These are phyloP conservation scores for Colletotrichum simmondsii DNA, from an alignment of 2,329 filamentous ascomycete genomes.

Conservation along the genomic window DNA sequence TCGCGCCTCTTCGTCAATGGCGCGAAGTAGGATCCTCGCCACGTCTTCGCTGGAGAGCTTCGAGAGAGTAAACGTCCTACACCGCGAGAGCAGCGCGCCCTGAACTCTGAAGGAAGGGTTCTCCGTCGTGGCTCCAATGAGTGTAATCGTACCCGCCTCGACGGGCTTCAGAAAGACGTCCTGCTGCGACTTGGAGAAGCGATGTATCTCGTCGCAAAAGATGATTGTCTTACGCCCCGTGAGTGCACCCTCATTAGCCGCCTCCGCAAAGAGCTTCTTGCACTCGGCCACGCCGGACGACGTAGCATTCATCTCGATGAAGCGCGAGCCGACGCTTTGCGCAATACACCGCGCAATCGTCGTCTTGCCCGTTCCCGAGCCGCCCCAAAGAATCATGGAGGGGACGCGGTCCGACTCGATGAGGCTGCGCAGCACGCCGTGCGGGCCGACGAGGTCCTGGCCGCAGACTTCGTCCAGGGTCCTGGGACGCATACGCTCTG, in stretches of 20 bases:
- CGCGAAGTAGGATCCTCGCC: constrained; percentile 78
- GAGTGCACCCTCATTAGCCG: constrained; percentile 80
- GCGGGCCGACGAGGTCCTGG: constrained; percentile 87
- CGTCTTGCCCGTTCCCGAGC: constrained; percentile 84
- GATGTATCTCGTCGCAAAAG: constrained; percentile 97
- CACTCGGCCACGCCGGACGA: constrained; percentile 88
- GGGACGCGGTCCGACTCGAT: constrained; percentile 89
- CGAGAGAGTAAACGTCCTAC: constrained; percentile 87
- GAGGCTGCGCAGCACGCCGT: constrained; percentile 85
- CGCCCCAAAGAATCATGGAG: constrained; percentile 95
- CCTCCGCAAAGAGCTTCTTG: constrained; percentile 91
- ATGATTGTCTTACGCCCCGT: constrained; percentile 94
- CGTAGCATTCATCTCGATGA: constrained; percentile 96
- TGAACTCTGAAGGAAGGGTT: constrained; percentile 96
- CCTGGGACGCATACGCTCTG: constrained; percentile 91
- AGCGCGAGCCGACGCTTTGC: constrained; percentile 81
- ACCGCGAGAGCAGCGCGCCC: constrained; percentile 86
- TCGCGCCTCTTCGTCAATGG: constrained; percentile 68
- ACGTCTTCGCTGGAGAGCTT: constrained; percentile 81
- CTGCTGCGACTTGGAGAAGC: constrained; percentile 92
- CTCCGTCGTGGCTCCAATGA: constrained; percentile 96
- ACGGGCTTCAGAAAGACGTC: constrained; percentile 95
- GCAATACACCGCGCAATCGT: constrained; percentile 94
- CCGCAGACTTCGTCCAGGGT: constrained; percentile 88
- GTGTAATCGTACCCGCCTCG: constrained; percentile 87